A percentile compares a stretch with the other conserved stretches of the same genome.
Evolutionary conservation across 106 monocot genomes (phyloP).

Genomic region (Allium cepa): DNA sequence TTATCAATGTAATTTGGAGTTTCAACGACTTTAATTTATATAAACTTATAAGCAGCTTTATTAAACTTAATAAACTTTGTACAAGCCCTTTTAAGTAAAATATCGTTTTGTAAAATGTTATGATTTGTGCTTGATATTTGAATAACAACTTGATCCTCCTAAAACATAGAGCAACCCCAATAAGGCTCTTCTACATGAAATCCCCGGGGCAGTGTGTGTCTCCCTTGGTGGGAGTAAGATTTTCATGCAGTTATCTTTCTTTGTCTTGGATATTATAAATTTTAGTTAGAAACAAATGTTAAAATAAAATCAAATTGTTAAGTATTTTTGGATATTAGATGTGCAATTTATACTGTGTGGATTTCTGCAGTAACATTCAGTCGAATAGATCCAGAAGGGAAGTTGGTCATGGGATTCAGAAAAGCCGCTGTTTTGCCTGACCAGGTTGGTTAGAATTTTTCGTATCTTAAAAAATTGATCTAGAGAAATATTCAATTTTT

Average conservation of each 20-base stretch:
- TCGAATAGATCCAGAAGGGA: conserved; percentile 91
- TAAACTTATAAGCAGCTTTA: too few species aligned
- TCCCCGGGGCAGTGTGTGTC: too few species aligned
- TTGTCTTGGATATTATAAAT: background rate
- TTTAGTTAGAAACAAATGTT: background rate
- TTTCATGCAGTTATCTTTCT: background rate
- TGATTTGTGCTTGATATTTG: too few species aligned
- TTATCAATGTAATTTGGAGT: too few species aligned
- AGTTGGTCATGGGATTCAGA: conserved; percentile 91
- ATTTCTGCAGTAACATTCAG: conserved; percentile 89
- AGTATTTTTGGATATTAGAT: conserved; percentile 1
- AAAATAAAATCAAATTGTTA: background rate
- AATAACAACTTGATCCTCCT: too few species aligned
- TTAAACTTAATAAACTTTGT: too few species aligned
- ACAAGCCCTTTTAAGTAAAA: too few species aligned
- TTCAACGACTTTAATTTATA: too few species aligned
- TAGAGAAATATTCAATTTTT: too few species aligned
- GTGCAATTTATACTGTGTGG: background rate
- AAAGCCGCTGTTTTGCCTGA: conserved; percentile 56
- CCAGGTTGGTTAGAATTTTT: conserved; percentile 35
- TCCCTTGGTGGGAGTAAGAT: too few species aligned
- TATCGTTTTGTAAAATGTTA: too few species aligned
- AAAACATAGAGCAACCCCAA: background rate
- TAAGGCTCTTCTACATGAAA: background rate
- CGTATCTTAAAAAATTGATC: too few species aligned